Evolutionary conservation across 108 stramenopile genomes (phyloP), one percentile per base, ranked within the genome.

Genomic region (Conticribra guillardii): DNA sequence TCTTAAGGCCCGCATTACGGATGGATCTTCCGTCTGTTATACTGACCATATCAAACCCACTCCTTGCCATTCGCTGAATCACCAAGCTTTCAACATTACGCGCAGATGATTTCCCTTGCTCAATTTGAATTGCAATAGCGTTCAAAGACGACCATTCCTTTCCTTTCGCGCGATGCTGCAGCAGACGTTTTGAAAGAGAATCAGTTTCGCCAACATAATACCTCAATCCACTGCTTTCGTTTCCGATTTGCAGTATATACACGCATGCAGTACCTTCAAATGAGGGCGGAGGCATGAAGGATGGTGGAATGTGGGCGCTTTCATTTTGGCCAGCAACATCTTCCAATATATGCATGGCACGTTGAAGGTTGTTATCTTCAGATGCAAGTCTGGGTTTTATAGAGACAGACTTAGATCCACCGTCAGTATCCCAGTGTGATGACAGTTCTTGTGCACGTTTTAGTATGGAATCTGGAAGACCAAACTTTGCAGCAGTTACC

Each of bases 181-280:
- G 23, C 9, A 96, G 58, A 17, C 96, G 80, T 59, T 80, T 64
- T 8, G 66, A 45, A 11, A 96, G 62, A 30, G 77, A 73, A 47
- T 96, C 96, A 23, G 92, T 92, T 70, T 95, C 93, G 9, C 96
- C 96, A 26, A 96, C 96, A 55, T 96, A 96, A 70, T 83, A 91
- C 14, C 58, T 60, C 49, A 65, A 52, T 47, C 73, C 57, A 17
- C 31, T 69, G 8, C 22, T 32, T 0, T 30, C 22, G 34, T 54
- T 17, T 31, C 74, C 75, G 17, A 93, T 50, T 67, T 88, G 62
- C 31, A 97, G 32, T 19, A 97, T 62, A 63, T 97, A 97, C 5
- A 97, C 81, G 71, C 91, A 93, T 0, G 92, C 91, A 37, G 54
- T 62, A 19, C 93, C 91, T 28, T 90, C 89, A 0, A 94, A 57